Evolutionary conservation across 2,329 filamentous ascomycete genomes (phyloP), one percentile per base, ranked within the genome.

Genomic region (Fusarium ramigenum): DNA sequence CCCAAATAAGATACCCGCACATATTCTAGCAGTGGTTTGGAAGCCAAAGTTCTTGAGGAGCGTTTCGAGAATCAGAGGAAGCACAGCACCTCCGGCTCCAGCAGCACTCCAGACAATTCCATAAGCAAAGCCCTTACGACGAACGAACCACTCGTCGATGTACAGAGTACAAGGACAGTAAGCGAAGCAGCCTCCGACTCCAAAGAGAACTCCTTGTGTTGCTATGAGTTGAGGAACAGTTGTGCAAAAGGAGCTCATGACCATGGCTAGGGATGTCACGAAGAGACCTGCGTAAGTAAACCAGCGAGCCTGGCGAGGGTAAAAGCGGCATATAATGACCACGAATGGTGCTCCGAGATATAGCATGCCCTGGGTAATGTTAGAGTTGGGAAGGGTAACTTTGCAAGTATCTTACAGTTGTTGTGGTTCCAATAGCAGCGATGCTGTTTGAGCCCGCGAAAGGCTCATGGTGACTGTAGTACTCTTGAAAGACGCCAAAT

Each of bases 401-500:
- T 34, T 34, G 32, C 12, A 11, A 5, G 7, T 10, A 30, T 9
- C 40, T 60, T 30, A 61, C 87, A 83, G 74, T 78, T 78, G 86
- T 86, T 85, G 73, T 78, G 80, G 89, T 92, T 2, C 90, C 91
- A 57, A 93, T 88, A 12, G 88, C 83, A 15, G 90, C 84, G 37
- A 92, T 88, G 49, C 84, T 83, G 44, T 83, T 82, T 0, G 84
- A 83, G 4, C 84, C 83, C 9, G 80, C 80, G 63, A 92, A 92
- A 5, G 88, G 87, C 15, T 84, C 84, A 57, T 90, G 84, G 4
- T 83, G 85, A 34, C 83, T 86, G 78, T 93, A 93, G 79, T 91
- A 90, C 49, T 89, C 85, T 76, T 92, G 90, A 75, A 93, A 92
- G 32, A 93, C 86, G 42, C 91, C 91, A 75, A 90, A 93, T 1